Conservation (phyloP, 2,329 filamentous ascomycete genomes). For the Botryotinia globosa region DNA sequence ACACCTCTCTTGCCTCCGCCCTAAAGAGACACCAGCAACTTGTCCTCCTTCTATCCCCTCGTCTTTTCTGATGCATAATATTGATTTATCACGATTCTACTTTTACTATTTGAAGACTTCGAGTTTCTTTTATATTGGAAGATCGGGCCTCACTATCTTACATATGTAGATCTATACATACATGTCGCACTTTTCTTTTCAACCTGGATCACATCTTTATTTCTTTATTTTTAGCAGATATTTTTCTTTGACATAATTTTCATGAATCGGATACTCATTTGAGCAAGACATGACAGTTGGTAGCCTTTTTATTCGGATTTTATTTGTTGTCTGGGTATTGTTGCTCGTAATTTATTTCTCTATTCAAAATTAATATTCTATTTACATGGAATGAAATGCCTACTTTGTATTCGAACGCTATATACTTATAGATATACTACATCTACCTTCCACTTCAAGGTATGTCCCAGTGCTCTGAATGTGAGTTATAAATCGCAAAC, state of each 20-base stretch:
- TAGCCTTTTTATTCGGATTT: background rate
- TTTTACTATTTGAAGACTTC: background rate
- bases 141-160: background rate
- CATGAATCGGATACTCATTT: background rate
- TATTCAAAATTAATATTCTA: background rate
- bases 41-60: background rate
- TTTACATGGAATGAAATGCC: background rate
- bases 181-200: background rate
- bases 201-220: background rate
- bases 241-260: background rate
- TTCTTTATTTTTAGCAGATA: background rate
- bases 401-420: background rate
- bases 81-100: background rate
- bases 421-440: background rate
- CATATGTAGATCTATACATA: background rate
- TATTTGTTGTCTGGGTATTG: background rate
- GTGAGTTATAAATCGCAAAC: no score
- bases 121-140: background rate
- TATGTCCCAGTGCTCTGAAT: background rate
- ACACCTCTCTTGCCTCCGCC: background rate
- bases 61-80: background rate
- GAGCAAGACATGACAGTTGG: background rate
- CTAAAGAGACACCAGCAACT: background rate
- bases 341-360: background rate
- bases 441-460: background rate